Conservation (phyloP, 768 basidiomycete genomes). For the Rhodosporidiobolus odoratus region DNA sequence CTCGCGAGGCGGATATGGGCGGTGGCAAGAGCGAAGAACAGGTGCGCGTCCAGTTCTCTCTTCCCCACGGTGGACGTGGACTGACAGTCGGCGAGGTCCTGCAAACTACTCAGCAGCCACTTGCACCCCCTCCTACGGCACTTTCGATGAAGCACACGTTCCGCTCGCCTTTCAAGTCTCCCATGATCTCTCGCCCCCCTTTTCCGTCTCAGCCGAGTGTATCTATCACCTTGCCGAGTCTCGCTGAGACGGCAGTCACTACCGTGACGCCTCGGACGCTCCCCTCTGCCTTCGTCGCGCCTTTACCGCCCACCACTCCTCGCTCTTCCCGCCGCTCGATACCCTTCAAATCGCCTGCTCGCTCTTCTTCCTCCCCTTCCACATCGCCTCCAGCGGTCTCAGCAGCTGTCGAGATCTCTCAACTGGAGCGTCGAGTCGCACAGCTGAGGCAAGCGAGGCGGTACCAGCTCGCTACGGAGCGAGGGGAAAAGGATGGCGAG, state of each 20-base stretch:
- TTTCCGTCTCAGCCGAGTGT: background rate
- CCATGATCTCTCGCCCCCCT: background rate
- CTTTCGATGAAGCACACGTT: background rate
- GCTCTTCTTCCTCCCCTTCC: background rate
- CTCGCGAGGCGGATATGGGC: background rate
- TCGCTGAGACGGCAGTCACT: background rate
- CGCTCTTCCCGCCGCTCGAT: background rate
- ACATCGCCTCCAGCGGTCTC: background rate
- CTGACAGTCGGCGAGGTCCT: too few species aligned
- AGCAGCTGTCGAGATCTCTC: too few species aligned
- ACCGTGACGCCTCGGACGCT: too few species aligned
- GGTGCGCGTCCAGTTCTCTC: background rate
- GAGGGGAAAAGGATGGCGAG: too few species aligned
- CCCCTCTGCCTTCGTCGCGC: background rate
- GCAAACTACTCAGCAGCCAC: too few species aligned
- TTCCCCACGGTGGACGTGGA: background rate
- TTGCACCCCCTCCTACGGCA: too few species aligned
- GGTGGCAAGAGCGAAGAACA: background rate
- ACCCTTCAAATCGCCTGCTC: background rate
- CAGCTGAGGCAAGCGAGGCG: too few species aligned
- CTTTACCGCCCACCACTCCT: background rate
- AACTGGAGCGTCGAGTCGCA: too few species aligned
- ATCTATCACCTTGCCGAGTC: background rate
- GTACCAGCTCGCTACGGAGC: too few species aligned
- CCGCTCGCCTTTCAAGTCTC: background rate